These are phyloP conservation scores for Wickerhamomyces tratensis DNA, from an alignment of 805 yeast genomes.

Conservation along the genomic window DNA sequence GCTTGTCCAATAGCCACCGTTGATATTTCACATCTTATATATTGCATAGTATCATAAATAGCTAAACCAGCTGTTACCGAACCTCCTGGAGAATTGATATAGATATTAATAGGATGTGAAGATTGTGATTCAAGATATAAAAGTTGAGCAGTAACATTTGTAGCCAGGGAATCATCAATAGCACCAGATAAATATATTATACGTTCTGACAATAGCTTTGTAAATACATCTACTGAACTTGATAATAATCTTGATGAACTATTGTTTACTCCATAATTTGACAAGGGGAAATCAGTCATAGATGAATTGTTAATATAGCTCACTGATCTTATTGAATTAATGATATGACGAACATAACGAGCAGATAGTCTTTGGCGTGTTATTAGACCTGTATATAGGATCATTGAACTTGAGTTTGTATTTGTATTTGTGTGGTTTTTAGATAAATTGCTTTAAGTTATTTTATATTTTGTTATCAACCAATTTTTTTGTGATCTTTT, in stretches of 20 bases:
- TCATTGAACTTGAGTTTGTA: too few relatives aligned
- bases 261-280: not conserved
- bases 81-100: slow-evolving; percentile 25
- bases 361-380: too few relatives aligned
- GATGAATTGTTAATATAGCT: not conserved
- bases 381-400: too few relatives aligned
- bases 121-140: slow-evolving; percentile 16
- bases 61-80: slow-evolving; percentile 24
- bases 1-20: slow-evolving; percentile 26
- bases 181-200: slow-evolving; percentile 19
- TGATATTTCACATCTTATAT: slow-evolving; percentile 20
- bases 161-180: slow-evolving; percentile 14
- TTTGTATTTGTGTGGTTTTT: too few relatives aligned
- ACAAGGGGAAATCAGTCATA: not conserved
- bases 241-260: not conserved
- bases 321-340: not conserved
- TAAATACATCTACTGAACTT: slow-evolving; percentile 8
- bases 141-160: slow-evolving; percentile 18
- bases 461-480: too few relatives aligned
- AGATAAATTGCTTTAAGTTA: too few relatives aligned
- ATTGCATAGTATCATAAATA: slow-evolving; percentile 26
- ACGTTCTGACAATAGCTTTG: slow-evolving; percentile 15
- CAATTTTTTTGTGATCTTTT: too few relatives aligned
- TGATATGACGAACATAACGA: too few relatives aligned
- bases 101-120: slow-evolving; percentile 13